These are phyloP conservation scores for Cladosporium cucumerinum DNA, from an alignment of 2,329 filamentous ascomycete genomes.

Conservation along the genomic window DNA sequence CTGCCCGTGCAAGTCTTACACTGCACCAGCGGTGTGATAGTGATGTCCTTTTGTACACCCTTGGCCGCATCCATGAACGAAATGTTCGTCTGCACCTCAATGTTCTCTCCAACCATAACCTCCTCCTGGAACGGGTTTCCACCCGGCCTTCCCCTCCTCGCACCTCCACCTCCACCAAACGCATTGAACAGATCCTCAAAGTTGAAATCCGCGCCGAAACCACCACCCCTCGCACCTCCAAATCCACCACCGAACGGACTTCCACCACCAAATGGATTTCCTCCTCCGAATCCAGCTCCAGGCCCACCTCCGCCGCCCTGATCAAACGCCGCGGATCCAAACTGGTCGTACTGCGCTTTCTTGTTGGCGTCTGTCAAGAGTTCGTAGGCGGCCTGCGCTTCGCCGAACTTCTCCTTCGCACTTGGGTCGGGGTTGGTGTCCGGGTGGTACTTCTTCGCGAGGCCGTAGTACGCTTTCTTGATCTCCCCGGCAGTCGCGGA, in stretches of 20 bases:
- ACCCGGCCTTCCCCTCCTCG: slow-evolving; percentile 44
- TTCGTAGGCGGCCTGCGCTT: slow-evolving; percentile 92
- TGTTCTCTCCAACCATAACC: slow-evolving; percentile 88
- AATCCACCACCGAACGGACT: slow-evolving; percentile 48
- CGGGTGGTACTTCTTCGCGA: slow-evolving; percentile 96
- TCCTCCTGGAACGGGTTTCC: slow-evolving; percentile 73
- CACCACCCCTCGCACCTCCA: slow-evolving; percentile 45
- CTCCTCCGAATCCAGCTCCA: slow-evolving; percentile 57
- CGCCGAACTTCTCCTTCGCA: slow-evolving; percentile 93
- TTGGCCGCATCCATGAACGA: slow-evolving; percentile 96
- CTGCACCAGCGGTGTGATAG: slow-evolving; percentile 73
- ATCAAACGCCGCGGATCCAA: slow-evolving; percentile 74
- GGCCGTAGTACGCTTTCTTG: slow-evolving; percentile 96
- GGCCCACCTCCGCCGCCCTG: slow-evolving; percentile 60
- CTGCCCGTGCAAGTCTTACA: slow-evolving; percentile 81
- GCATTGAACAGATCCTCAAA: slow-evolving; percentile 95
- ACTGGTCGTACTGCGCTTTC: slow-evolving; percentile 86
- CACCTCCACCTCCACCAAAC: slow-evolving; percentile 63
- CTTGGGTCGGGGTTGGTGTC: slow-evolving; percentile 93
- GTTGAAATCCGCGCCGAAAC: slow-evolving; percentile 81
- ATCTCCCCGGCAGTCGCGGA: slow-evolving; percentile 80
- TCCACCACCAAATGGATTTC: slow-evolving; percentile 62
- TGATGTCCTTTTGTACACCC: slow-evolving; percentile 82
- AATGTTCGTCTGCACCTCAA: slow-evolving; percentile 89
- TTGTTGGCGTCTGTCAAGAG: slow-evolving; percentile 89